phyloP scores from a whole-genome alignment of 2,329 filamentous ascomycete genomes.

The Ilyonectria destructans region DNA sequence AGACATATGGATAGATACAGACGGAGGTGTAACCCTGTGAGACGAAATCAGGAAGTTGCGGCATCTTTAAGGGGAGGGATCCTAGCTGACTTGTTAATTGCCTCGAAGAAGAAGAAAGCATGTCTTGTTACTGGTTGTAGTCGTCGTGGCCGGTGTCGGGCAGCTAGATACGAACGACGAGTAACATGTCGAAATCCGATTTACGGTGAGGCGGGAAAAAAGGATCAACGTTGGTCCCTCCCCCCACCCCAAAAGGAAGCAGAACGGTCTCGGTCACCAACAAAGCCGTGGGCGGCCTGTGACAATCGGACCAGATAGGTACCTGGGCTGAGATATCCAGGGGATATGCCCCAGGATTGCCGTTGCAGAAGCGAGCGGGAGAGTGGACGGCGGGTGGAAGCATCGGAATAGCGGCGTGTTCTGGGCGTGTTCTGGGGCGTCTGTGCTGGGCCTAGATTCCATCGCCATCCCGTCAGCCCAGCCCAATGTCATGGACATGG shows the following conservation, averaged over 20 bases:
- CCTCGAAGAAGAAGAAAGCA: not conserved
- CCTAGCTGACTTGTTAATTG: not conserved
- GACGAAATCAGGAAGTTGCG: not conserved
- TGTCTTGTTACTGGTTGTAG: not conserved
- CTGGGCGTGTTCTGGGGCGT: not conserved
- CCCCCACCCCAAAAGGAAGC: not conserved
- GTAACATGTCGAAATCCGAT: conserved; percentile 11
- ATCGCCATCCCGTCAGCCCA: conserved; percentile 20
- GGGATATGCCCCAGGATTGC: conserved; percentile 46
- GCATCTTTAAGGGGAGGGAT: not conserved
- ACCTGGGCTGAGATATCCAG: conserved; percentile 13
- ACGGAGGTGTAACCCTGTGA: not conserved
- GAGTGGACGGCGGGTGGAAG: conserved; percentile 27
- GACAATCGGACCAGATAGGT: conserved; percentile 11
- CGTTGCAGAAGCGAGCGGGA: conserved; percentile 32
- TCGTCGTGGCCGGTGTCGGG: not conserved
- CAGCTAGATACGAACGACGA: conserved; percentile 5
- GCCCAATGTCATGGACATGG: conserved; percentile 9
- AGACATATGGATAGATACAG: conserved; percentile 7
- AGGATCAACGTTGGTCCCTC: not conserved
- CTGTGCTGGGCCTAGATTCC: conserved; percentile 25
- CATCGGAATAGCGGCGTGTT: conserved; percentile 31
- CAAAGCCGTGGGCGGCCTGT: conserved; percentile 2
- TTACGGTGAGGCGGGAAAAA: conserved; percentile 4
- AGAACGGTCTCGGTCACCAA: not conserved